A percentile compares a stretch with the other conserved stretches of the same genome.
Evolutionary conservation across 768 basidiomycete species (phyloP).

Genomic region (Boletus pseudo-olivaceus): DNA sequence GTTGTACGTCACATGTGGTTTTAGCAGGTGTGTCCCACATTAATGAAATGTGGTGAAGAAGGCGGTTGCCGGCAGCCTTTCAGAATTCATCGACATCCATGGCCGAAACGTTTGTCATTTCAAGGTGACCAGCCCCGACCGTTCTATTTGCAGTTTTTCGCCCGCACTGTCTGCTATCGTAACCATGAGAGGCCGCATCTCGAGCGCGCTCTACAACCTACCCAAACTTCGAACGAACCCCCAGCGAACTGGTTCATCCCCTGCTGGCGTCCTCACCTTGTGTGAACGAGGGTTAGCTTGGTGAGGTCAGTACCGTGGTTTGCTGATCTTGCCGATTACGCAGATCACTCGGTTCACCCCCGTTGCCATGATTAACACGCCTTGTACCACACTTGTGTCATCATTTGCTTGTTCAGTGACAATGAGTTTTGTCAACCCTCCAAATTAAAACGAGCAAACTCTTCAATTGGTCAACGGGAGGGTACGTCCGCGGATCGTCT

Average conservation of each 20-base stretch:
- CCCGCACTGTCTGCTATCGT: not conserved
- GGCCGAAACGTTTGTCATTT: not conserved
- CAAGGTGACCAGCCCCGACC: not conserved
- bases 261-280: not conserved
- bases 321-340: slow-evolving; percentile 10
- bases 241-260: slow-evolving; percentile 6
- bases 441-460: slow-evolving; percentile 3
- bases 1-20: slow-evolving; percentile 9
- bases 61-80: not conserved
- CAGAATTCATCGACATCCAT: not conserved
- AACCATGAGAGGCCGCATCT: not conserved
- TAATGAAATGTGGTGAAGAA: not conserved
- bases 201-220: not conserved
- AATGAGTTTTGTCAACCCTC: not conserved
- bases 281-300: not conserved
- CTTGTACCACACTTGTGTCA: not conserved
- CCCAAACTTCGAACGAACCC: not conserved
- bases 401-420: not conserved
- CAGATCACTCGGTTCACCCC: not conserved
- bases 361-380: not conserved
- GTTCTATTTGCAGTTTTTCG: not conserved
- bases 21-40: slow-evolving; percentile 1
- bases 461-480: slow-evolving; percentile 1
- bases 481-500: not conserved
- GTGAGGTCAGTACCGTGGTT: slow-evolving; percentile 5